These are phyloP conservation scores for Yarrowia bubula DNA, from an alignment of 805 yeast genomes.

Conservation along the genomic window DNA sequence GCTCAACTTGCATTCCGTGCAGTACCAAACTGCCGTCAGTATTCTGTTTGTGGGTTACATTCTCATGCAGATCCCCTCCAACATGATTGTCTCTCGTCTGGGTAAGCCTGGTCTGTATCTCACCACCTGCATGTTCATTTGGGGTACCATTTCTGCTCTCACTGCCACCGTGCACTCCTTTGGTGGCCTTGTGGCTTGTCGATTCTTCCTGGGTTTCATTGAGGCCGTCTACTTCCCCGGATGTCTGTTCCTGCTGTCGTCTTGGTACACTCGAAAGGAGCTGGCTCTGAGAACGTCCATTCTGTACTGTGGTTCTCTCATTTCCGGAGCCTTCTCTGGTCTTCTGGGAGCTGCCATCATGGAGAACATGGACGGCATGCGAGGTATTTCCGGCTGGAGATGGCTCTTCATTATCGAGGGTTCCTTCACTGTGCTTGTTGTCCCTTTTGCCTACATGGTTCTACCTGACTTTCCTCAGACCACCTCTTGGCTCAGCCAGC, in stretches of 20 bases:
- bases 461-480: conserved; percentile 54
- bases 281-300: conserved; percentile 51
- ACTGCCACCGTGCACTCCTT: conserved; percentile 48
- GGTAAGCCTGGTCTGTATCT: conserved; percentile 43
- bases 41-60: conserved; percentile 46
- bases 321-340: conserved; percentile 56
- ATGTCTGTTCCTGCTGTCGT: conserved; percentile 50
- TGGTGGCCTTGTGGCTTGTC: conserved; percentile 47
- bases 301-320: conserved; percentile 49
- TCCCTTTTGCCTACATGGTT: conserved; percentile 47
- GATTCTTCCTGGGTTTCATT: conserved; percentile 49
- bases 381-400: conserved; percentile 51
- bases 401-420: conserved; percentile 61
- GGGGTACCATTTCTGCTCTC: conserved; percentile 52
- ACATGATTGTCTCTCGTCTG: conserved; percentile 42
- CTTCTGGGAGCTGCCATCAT: conserved; percentile 55
- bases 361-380: conserved; percentile 43
- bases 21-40: conserved; percentile 46
- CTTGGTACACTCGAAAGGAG: conserved; percentile 55
- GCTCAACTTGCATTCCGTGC: conserved; percentile 41
- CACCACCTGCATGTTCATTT: conserved; percentile 47
- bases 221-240: conserved; percentile 53
- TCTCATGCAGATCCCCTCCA: conserved; percentile 38
- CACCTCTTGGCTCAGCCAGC: conserved; percentile 37
- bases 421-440: conserved; percentile 32